Conservation (phyloP, 2,329 filamentous ascomycete genomes). For the Myriosclerotinia scirpicola region DNA sequence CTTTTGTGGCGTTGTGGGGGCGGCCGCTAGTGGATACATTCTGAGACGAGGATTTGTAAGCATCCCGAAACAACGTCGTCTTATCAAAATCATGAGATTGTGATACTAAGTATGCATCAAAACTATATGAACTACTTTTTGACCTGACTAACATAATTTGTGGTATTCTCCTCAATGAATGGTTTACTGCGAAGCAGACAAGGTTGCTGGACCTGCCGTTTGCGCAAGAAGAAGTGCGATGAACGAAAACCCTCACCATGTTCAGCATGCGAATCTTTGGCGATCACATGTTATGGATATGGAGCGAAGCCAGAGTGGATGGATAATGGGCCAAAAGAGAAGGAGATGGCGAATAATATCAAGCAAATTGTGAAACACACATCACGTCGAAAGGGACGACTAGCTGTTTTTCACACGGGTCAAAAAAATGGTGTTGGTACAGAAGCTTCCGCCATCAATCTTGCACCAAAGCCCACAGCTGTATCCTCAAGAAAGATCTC, state of each 20-base stretch:
- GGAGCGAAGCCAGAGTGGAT: constrained; percentile 42
- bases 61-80: neutral
- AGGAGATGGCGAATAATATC: constrained; percentile 52
- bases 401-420: constrained; percentile 12
- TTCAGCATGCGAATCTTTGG: constrained; percentile 50
- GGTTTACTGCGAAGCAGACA: constrained; percentile 15
- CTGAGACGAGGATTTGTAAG: neutral
- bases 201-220: constrained; percentile 47
- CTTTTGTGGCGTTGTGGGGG: neutral
- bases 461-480: neutral
- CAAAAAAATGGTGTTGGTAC: constrained; percentile 15
- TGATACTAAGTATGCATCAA: neutral
- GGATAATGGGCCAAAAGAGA: constrained; percentile 42
- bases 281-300: constrained; percentile 56
- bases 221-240: constrained; percentile 63
- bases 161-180: neutral
- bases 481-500: neutral
- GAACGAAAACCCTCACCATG: constrained; percentile 52
- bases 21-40: constrained; percentile 6
- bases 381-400: constrained; percentile 45
- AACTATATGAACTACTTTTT: too few species aligned
- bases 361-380: constrained; percentile 59
- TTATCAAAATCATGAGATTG: neutral
- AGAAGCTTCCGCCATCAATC: constrained; percentile 14
- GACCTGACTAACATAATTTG: neutral